Evolutionary conservation across 371 early-diverging fungal species (phyloP), one percentile per base, ranked within the genome.

Genomic region (Circinella umbellata): DNA sequence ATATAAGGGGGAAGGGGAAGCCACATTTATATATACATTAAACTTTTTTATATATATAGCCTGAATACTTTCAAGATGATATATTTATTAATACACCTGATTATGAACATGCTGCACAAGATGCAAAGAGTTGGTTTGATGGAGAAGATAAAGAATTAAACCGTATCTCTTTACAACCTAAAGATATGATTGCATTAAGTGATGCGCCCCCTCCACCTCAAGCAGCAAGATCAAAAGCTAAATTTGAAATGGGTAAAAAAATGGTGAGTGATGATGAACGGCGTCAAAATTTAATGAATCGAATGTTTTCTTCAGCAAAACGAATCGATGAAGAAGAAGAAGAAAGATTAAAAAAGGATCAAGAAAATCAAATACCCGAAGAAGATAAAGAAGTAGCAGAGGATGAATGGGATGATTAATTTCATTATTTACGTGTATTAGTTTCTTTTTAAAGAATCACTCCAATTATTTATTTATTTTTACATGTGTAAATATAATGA

Each of bases 51-150:
- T 53, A 14, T 37, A 13, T 9, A 49, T 64, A 90, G 81, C 90
- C 88, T 46, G 94, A 95, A 66, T 93, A 76, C 59, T 95, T 96
- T 75, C 95, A 96, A 77, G 95, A 96, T 72, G 95, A 95, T 59
- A 73, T 96, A 15, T 96, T 87, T 79, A 84, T 91, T 0, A 86
- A 82, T 35, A 92, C 95, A 0, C 63, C 72, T 1, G 92, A 92
- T 71, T 71, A 75, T 4, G 86, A 84, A 49, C 75, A 79, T 11
- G 74, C 92, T 0, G 69, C 85, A 0, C 74, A 92, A 60, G 73
- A 77, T 17, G 83, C 90, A 0, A 72, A 61, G 0, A 83, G 79
- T 11, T 95, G 93, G 92, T 78, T 89, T 57, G 77, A 69, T 34
- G 87, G 88, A 11, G 68, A 75, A 14, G 68, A 73, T 46, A 66